Base-by-base conservation (phyloP, 352 stramenopile genomes). In the Globisporangium perplexum region DNA sequence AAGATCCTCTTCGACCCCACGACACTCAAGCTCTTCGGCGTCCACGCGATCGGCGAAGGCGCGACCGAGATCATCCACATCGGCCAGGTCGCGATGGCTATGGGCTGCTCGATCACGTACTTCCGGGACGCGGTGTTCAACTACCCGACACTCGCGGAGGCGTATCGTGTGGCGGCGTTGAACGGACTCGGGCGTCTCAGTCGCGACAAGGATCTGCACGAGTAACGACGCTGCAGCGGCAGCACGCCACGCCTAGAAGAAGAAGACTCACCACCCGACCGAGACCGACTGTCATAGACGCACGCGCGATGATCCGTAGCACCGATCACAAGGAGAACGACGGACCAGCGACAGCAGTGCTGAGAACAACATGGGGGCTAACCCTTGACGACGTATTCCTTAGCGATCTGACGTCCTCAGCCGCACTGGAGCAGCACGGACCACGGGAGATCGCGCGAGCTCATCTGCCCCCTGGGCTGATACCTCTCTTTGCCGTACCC, bases 61-160 rank as follows among this genome's bases (percentile, higher is more conserved):
- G 87, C 87, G 14, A 96, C 86, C 6, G 87, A 96, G 60, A 96
- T 96, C 66, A 95, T 96, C 60, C 87, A 96, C 63, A 96, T 96
- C 53, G 87, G 87, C n/a, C 87, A 96, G 60, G 87, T 96, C 20
- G 78, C 77, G n/a, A 91, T 93, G 59, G 74, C 76, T 38, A 89
- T 89, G 77, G 71, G 57, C 26, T 83, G 76, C 62, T 82, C 83
- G 47, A 50, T 96, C 43, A 88, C 87, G 30, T 96, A 96, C 69
- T 96, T 96, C 62, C 78, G 83, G 33, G 82, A 93, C 55, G 83
- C 88, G 15, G 86, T 96, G 18, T 96, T 96, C 69, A 96, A 96
- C 77, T 96, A 96, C 69, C 88, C 88, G 41, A 96, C 86, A 14
- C 63, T 96, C 23, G 86, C 86, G n/a, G 88, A 96, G 62, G 86